These are phyloP conservation scores for Rhodomyrtus psidioides DNA, from an alignment of 441 rosid species.

Conservation along the genomic window DNA sequence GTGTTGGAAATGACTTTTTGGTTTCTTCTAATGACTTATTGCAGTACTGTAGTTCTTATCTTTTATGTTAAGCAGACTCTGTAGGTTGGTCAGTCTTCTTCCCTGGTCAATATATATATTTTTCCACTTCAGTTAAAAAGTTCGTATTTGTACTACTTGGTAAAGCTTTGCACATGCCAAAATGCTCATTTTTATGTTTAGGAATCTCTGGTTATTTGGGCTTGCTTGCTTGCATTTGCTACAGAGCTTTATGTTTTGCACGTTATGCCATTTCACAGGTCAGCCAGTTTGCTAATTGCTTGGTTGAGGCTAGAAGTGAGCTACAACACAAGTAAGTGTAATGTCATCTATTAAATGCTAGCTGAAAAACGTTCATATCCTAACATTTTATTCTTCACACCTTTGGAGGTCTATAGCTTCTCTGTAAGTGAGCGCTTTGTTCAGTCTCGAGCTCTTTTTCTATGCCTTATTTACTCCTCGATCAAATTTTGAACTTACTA, in stretches of 20 bases:
- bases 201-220: background rate
- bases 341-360: background rate
- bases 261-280: constrained; percentile 37
- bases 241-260: background rate
- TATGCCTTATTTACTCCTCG: background rate
- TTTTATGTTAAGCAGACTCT: background rate
- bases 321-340: constrained; percentile 69
- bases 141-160: background rate
- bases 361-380: background rate
- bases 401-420: background rate
- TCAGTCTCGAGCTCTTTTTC: background rate
- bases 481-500: background rate
- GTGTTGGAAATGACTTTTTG: background rate
- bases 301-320: constrained; percentile 70
- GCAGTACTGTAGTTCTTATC: background rate
- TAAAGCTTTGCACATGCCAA: background rate
- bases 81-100: background rate
- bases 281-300: constrained; percentile 74
- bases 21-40: background rate
- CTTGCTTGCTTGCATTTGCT: background rate
- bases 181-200: background rate
- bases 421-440: background rate
- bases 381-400: background rate
- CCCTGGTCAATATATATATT: background rate
- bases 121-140: background rate